Evolutionary conservation across 2,329 filamentous ascomycete genomes (phyloP).

Genomic region (Whalleya microplaca): DNA sequence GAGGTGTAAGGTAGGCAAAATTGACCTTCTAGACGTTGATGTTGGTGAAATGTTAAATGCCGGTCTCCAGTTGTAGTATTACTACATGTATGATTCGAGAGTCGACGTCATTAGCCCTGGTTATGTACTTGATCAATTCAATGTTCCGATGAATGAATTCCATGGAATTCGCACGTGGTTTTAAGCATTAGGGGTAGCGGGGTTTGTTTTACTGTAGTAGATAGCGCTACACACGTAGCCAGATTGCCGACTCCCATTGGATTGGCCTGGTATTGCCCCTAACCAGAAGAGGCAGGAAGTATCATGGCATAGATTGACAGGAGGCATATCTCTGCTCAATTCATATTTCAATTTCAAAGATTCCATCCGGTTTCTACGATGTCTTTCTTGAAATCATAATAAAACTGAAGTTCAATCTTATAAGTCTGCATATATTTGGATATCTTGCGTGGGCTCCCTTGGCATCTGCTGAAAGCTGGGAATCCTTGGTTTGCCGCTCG

Average conservation of each 20-base stretch:
- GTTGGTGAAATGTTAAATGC: not conserved
- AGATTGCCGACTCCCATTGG: not conserved
- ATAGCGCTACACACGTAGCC: not conserved
- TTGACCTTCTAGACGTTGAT: not conserved
- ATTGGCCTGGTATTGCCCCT: not conserved
- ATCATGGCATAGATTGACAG: not conserved
- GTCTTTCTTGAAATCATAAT: too few species aligned
- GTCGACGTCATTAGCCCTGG: not conserved
- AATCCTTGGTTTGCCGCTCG: too few species aligned
- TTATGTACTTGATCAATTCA: not conserved
- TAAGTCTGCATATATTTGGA: too few species aligned
- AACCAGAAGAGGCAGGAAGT: not conserved
- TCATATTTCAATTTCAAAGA: too few species aligned
- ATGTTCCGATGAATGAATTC: not conserved
- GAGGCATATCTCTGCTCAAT: too few species aligned
- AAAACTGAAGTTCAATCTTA: too few species aligned
- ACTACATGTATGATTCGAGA: not conserved
- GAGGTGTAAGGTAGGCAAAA: not conserved
- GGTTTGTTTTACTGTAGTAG: not conserved
- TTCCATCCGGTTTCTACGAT: too few species aligned
- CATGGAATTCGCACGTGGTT: not conserved
- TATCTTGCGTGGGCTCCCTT: too few species aligned
- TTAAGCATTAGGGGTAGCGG: not conserved
- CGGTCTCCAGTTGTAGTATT: not conserved
- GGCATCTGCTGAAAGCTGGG: too few species aligned